phyloP scores from a whole-genome alignment of 805 yeast species.

The Barnettozyma botsteinii region DNA sequence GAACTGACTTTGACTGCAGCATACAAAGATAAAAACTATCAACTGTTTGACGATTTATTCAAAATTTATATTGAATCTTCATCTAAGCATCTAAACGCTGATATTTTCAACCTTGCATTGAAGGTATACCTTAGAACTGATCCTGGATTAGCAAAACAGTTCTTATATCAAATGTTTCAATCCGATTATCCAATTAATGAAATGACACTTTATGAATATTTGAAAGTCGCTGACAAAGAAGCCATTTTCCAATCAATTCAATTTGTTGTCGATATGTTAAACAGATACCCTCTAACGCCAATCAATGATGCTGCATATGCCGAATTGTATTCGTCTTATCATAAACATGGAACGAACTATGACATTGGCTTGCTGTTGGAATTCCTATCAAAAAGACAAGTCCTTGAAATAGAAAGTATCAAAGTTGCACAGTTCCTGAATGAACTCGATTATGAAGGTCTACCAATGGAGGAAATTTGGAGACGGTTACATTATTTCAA shows the following conservation, averaged over 20 bases:
- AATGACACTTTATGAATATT: constrained; percentile 16
- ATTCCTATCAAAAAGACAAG: constrained; percentile 10
- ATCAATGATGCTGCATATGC: constrained; percentile 17
- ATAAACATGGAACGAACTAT: constrained; percentile 4
- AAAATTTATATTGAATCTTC: constrained; percentile 14
- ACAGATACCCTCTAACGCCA: constrained; percentile 18
- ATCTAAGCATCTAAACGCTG: constrained; percentile 5
- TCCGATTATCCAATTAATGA: constrained; percentile 22
- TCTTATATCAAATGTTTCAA: constrained; percentile 23
- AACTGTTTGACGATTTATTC: constrained; percentile 18
- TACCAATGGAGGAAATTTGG: not conserved
- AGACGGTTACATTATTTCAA: not conserved
- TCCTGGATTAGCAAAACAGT: constrained; percentile 24
- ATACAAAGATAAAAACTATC: constrained; percentile 9
- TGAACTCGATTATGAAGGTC: constrained; percentile 7
- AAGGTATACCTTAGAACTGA: constrained; percentile 17
- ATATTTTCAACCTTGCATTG: constrained; percentile 20
- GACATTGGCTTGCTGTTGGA: constrained; percentile 3
- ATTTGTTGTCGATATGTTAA: constrained; percentile 19
- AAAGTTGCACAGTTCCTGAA: constrained; percentile 8
- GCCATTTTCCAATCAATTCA: constrained; percentile 16
- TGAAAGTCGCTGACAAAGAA: constrained; percentile 14
- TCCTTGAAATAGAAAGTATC: constrained; percentile 6
- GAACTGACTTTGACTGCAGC: constrained; percentile 9
- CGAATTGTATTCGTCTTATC: constrained; percentile 4